Conservation (phyloP, 2,329 filamentous ascomycete genomes). For the Claviceps pusilla region DNA sequence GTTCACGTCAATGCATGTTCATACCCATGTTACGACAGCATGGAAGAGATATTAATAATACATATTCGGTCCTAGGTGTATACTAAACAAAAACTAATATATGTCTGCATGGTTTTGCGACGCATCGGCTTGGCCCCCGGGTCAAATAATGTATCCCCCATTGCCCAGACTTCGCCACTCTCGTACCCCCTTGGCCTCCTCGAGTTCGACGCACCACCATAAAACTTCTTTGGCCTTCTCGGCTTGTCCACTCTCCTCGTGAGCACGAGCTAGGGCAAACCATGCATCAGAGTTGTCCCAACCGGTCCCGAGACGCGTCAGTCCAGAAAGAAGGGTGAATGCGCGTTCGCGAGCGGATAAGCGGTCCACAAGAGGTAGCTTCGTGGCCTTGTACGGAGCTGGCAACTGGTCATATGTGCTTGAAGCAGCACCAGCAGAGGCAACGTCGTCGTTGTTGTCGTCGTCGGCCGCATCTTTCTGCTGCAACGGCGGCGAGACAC, state of each 20-base stretch:
- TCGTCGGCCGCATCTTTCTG: conserved; percentile 9
- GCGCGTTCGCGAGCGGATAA: conserved; percentile 84
- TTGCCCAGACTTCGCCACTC: conserved; percentile 58
- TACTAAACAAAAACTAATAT: not conserved
- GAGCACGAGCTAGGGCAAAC: conserved; percentile 73
- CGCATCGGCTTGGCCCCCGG: not conserved
- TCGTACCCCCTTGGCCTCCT: conserved; percentile 68
- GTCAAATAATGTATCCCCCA: conserved; percentile 44
- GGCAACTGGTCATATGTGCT: conserved; percentile 25
- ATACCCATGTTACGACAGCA: too few relatives aligned
- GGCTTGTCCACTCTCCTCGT: conserved; percentile 72
- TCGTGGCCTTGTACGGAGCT: conserved; percentile 39
- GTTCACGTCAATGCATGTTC: too few relatives aligned
- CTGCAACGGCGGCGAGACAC: conserved; percentile 6
- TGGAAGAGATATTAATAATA: not conserved
- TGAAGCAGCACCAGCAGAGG: conserved; percentile 1
- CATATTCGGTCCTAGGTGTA: not conserved
- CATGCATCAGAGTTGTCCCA: conserved; percentile 93
- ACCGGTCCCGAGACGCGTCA: conserved; percentile 72
- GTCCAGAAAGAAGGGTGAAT: conserved; percentile 61
- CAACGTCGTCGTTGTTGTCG: conserved; percentile 5
- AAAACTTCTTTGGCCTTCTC: conserved; percentile 84
- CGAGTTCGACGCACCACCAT: conserved; percentile 95
- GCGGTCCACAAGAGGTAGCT: conserved; percentile 59
- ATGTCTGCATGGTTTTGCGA: not conserved